phyloP scores from a whole-genome alignment of 345 rosid species.

The Lepidium africanum region DNA sequence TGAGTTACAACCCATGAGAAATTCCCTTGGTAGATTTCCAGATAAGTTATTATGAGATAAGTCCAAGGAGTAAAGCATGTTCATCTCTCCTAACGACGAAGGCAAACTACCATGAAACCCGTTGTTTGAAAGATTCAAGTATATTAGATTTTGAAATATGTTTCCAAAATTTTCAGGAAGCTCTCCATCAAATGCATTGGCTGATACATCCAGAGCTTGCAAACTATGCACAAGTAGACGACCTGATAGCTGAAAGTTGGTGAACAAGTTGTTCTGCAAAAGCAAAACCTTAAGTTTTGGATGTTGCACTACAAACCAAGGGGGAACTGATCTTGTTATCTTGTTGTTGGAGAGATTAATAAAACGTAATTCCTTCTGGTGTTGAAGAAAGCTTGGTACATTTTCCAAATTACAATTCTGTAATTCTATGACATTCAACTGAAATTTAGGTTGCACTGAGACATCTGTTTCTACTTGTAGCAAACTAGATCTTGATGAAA shows the following conservation, averaged over 20 bases:
- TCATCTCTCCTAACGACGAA: not conserved
- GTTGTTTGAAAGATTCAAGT: not conserved
- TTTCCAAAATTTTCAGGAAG: not conserved
- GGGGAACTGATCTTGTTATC: not conserved
- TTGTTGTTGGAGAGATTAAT: constrained; percentile 13
- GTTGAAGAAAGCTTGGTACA: constrained; percentile 1
- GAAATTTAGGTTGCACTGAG: not conserved
- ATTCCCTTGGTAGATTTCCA: not conserved
- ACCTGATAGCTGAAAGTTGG: not conserved
- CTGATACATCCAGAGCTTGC: not conserved
- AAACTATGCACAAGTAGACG: not conserved
- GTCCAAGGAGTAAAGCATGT: not conserved
- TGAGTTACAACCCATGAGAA: not conserved
- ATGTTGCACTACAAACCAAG: not conserved
- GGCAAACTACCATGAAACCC: not conserved
- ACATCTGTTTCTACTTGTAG: not conserved
- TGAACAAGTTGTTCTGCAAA: not conserved
- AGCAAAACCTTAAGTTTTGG: not conserved
- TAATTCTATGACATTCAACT: not conserved
- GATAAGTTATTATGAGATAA: constrained; percentile 1
- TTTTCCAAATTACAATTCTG: not conserved
- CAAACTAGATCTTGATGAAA: not conserved
- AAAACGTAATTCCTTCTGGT: not conserved
- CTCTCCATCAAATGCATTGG: not conserved
- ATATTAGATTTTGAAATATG: not conserved